Conservation (phyloP, 768 basidiomycete species). For the Lactifluus pinguis region DNA sequence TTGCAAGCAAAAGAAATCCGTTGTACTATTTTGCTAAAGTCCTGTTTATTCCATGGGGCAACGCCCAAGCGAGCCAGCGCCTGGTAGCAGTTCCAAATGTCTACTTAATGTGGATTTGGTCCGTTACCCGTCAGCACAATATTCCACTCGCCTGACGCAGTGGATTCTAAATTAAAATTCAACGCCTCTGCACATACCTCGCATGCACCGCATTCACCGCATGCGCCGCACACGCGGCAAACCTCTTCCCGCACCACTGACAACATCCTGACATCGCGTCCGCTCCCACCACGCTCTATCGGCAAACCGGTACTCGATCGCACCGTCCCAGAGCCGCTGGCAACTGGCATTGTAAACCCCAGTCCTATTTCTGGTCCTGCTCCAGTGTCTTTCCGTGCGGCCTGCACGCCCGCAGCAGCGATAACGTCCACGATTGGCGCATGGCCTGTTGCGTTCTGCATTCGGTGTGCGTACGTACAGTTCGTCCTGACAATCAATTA, state of each 20-base stretch:
- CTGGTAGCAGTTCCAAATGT: neutral
- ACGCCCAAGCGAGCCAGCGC: neutral
- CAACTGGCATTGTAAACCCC: neutral
- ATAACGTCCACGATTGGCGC: slow-evolving; percentile 64
- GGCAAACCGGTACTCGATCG: slow-evolving; percentile 2
- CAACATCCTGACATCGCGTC: slow-evolving; percentile 13
- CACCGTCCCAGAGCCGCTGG: neutral
- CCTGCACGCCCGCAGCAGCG: slow-evolving; percentile 44
- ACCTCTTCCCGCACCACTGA: slow-evolving; percentile 19
- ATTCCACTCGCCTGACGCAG: slow-evolving; percentile 17
- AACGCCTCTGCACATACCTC: slow-evolving; percentile 8
- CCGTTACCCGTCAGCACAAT: slow-evolving; percentile 8
- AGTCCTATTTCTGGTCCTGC: neutral
- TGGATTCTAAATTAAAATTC: slow-evolving; percentile 13
- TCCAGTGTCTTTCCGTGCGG: neutral
- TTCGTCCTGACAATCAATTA: slow-evolving; percentile 35
- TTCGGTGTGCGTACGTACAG: slow-evolving; percentile 74
- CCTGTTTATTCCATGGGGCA: neutral
- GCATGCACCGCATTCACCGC: slow-evolving; percentile 3
- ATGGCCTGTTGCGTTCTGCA: slow-evolving; percentile 69
- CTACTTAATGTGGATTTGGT: neutral
- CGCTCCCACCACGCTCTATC: neutral
- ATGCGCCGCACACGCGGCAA: slow-evolving; percentile 2
- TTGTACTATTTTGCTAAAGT: neutral
- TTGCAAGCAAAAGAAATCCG: slow-evolving; percentile 1